phyloP scores from a whole-genome alignment of 2,329 filamentous ascomycete species.

The Ambrosiella xylebori region DNA sequence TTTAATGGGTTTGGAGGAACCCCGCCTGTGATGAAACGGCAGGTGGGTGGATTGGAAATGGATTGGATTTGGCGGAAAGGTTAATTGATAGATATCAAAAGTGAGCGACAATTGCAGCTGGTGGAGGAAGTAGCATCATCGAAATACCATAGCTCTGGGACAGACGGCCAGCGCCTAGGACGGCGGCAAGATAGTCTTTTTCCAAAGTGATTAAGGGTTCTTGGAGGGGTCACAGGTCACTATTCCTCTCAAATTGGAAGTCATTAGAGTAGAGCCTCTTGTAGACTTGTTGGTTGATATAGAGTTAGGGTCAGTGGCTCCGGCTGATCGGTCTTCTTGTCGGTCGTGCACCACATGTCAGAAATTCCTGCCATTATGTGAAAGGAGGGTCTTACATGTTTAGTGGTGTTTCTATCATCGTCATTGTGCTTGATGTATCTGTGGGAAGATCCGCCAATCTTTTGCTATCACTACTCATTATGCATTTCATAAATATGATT shows the following conservation, averaged over 20 bases:
- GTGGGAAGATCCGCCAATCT: neutral
- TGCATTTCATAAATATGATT: too few relatives aligned
- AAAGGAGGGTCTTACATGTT: neutral
- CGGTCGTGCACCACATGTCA: neutral
- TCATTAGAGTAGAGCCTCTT: too few relatives aligned
- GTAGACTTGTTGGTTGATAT: too few relatives aligned
- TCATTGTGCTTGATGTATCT: neutral
- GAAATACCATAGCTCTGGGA: too few relatives aligned
- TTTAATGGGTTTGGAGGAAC: neutral
- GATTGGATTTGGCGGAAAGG: neutral
- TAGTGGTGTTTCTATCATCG: neutral
- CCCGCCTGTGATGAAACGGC: neutral
- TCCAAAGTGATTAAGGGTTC: neutral
- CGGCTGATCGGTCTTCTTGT: neutral
- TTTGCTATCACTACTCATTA: neutral
- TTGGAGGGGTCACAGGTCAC: too few relatives aligned
- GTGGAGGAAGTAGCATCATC: too few relatives aligned
- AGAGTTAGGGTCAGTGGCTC: too few relatives aligned
- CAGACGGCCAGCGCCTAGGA: neutral
- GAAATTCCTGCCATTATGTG: neutral
- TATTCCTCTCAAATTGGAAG: too few relatives aligned
- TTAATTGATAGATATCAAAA: neutral
- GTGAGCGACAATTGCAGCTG: too few relatives aligned
- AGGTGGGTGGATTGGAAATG: neutral
- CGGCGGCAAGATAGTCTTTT: neutral